Base-by-base conservation (phyloP, 2,329 filamentous ascomycete genomes). In the Calonectria naviculata region DNA sequence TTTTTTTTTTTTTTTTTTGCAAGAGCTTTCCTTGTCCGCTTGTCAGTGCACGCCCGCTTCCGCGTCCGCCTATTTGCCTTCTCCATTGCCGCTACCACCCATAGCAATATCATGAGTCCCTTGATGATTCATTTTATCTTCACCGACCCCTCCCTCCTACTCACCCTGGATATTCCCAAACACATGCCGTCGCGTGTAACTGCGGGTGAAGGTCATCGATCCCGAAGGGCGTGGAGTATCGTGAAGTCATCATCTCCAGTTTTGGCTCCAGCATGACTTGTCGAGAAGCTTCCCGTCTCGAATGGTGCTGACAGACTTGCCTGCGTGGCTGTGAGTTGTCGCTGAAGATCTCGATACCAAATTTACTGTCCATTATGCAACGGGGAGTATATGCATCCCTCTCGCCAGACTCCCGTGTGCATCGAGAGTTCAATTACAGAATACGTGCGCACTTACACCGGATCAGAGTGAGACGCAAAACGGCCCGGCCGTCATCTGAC, bases 221-320 rank as follows among this genome's bases (percentile, higher is more conserved):
- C 13, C 31, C 31, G n/a, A 52, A 62, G 61, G 70, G 70, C 73
- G 73, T 76, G 74, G 76, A 71, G 76, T 71, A 73, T 75, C 60
- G 71, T 76, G 74, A 72, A 73, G 70, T 75, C 76, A 78, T 75
- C 44, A 71, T 62, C 75, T 71, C 75, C 74, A 74, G 67, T 70
- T 38, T 74, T 60, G 54, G 36, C 65, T 62, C 52, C 65, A 71
- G 44, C 26, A 31, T 56, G 62, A 58, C 34, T 47, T 41, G 41
- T 66, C 62, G 31, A 65, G 24, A 46, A 60, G 15, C 49, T 60
- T 26, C 36, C 38, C 47, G 42, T n/a, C 67, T 38, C 61, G 67
- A 31, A 56, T 66, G 54, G 15, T 36, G 44, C 26, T 41, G 44
- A 24, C 28, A 26, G 42, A 10, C 29, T 24, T 28, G 54, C 41